Base-by-base conservation (phyloP, 2,329 filamentous ascomycete genomes). In the Rhynchosporium graminicola region DNA sequence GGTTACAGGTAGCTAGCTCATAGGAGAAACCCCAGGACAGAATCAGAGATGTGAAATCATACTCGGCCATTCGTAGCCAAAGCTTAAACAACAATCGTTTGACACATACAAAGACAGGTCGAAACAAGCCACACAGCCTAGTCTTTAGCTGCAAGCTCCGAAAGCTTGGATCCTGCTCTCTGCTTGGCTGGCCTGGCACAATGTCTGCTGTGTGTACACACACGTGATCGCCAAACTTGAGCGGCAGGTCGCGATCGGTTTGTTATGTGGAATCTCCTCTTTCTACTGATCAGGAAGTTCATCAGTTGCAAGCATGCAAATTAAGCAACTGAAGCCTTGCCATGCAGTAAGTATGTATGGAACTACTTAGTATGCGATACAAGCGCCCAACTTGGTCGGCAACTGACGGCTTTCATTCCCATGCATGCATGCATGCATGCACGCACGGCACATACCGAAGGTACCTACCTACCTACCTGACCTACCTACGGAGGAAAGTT, bases 221-320 rank as follows among this genome's bases (percentile, higher is more conserved):
- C 56, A 58, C 45, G 29, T 58, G 56, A 58, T 42, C 36, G 36
- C 55, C 47, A 45, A 33, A 40, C 15, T n/a, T 13, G 29, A 38
- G 13, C 29, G 56, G 33, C 48, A 50, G 29, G 45, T 58, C 29
- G 9, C 13, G 9, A 5, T 12, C 26, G 6, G 13, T 12, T 20
- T 1, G 9, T 10, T 42, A 40, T 40, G n/a, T 28, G 9, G 29
- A 38, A 58, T 58, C 8, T 31, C 55, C 43, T 36, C 46, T 36
- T 58, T 13, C 36, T 20, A 42, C 52, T 12, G n/a, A 20, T 20
- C 20, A 20, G 20, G 20, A 20, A 20, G 1, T 20, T 20, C 20
- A 20, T 20, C 20, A 20, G 20, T 13, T 28, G 29, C 26, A 12
- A 3, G 15, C 26, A 26, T 28, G 28, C 29, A 20, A 26, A 10